Percentiles rank a stretch among this genome's conserved stretches.
Evolutionary conservation across 371 early-diverging fungal species (phyloP).

Genomic region (Funneliformis caledonium): DNA sequence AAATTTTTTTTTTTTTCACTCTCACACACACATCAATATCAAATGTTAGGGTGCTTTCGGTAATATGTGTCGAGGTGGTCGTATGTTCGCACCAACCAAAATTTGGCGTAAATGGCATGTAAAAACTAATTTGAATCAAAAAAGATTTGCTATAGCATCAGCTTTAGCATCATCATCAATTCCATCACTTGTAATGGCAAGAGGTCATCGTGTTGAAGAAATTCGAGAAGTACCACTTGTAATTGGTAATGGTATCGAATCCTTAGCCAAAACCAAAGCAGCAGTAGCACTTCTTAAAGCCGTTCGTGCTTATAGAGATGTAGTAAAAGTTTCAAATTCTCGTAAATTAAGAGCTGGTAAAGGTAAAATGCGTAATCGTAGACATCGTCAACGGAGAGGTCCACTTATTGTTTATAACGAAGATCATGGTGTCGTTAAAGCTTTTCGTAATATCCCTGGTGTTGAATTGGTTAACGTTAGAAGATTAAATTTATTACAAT

Average conservation of each 20-base stretch:
- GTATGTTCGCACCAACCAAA: slow-evolving; percentile 99
- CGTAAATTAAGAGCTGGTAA: slow-evolving; percentile 98
- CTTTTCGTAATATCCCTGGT: slow-evolving; percentile 99
- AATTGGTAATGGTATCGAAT: slow-evolving; percentile 81
- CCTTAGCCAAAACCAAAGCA: slow-evolving; percentile 95
- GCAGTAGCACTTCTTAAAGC: slow-evolving; percentile 94
- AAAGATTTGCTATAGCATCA: slow-evolving; percentile 98
- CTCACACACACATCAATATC: too few relatives aligned
- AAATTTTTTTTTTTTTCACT: not conserved
- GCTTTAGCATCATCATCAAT: slow-evolving; percentile 99
- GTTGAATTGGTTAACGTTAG: slow-evolving; percentile 95
- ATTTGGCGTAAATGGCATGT: slow-evolving; percentile 99
- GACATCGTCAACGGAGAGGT: slow-evolving; percentile 98
- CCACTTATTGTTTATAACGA: slow-evolving; percentile 97
- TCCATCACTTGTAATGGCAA: slow-evolving; percentile 95
- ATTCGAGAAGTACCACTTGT: slow-evolving; percentile 98
- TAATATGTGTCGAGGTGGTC: slow-evolving; percentile 99
- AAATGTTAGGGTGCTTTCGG: slow-evolving; percentile 92
- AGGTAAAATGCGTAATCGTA: slow-evolving; percentile 99
- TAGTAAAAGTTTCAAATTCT: slow-evolving; percentile 96
- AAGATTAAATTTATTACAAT: slow-evolving; percentile 96
- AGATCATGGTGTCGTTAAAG: slow-evolving; percentile 95
- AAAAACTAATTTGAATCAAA: slow-evolving; percentile 98
- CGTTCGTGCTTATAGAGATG: slow-evolving; percentile 94
- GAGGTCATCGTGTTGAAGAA: slow-evolving; percentile 98